Evolutionary conservation across 1,284 basidiomycete species (phyloP), one percentile per base, ranked within the genome.

Genomic region (Meira nashicola): DNA sequence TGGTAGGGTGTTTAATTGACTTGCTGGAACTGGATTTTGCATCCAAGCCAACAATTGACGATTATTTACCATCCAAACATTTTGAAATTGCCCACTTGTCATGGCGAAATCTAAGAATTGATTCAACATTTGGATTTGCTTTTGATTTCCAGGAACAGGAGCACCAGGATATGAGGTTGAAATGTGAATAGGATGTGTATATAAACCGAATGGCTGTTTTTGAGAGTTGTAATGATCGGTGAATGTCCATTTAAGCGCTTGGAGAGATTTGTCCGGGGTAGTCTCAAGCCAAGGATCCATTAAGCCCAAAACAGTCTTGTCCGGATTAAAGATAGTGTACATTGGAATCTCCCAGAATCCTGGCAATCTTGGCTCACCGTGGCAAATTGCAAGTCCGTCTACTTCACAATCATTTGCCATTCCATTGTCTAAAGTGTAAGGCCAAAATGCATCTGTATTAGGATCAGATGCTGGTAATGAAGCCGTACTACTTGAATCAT

Each of bases 241-340:
- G 79, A 90, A 90, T 0, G 88, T 89, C 60, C 79, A 83, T 79
- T 89, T 82, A 85, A 90, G 86, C 81, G 88, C 89, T 49, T 81
- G 81, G 7, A 89, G 79, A 1, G 88, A 89, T 21, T 66, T 65
- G 38, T 58, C 53, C 1, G 63, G 44, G 44, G 67, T 63, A 38
- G 54, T n/a, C 58, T 81, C 86, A 39, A 90, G 80, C 87, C 87
- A 90, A 56, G 88, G 88, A 76, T 90, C 89, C 89, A 89, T 89
- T 66, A 89, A 81, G 64, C 71, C 68, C 38, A 46, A 49, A 2
- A 33, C 8, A 17, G 5, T 48, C 54, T 25, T 28, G 15, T 40
- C 38, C 8, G 50, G 37, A 39, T 59, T 53, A 51, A 64, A 67
- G 56, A 67, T 67, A 19, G 63, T 55, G 55, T 70, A 73, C 65